Base-by-base conservation (phyloP, 495 filamentous ascomycete genomes). In the Chaetomium tenue region DNA sequence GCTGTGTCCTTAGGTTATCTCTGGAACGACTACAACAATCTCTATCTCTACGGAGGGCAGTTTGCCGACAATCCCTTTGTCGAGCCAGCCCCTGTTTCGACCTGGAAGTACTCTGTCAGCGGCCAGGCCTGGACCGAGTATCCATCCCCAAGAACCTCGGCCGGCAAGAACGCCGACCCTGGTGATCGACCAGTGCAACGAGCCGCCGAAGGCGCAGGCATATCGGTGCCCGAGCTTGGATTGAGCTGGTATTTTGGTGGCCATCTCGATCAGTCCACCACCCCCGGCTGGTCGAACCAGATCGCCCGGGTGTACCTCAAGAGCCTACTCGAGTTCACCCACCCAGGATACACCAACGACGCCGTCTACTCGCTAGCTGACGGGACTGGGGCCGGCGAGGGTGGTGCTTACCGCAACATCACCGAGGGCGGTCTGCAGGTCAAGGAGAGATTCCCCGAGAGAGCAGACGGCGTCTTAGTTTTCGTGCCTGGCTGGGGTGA, bases 231-330 rank as follows among this genome's bases (percentile, higher is more conserved):
- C 18, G 83, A 87, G 37, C 71, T 91, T 9, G 89, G 87, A 0
- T 64, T 87, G 58, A 88, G 87, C 13, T 92, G 83, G 79, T 91
- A 90, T 71, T 92, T 92, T 73, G 89, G 88, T 30, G 89, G 89
- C 0, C 89, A 91, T 72, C 74, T 88, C 18, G 89, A 92, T 71
- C 73, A 75, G 57, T 82, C 81, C 47, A 92, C 89, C 1, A 89
- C 88, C 0, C 75, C 78, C 11, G 88, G 88, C n/a, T 91, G 88
- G 89, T 84, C 82, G 37, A 77, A 82, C 40, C 78, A 83, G 61
- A 78, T 83, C n/a, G 66, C 71, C 0, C 81, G 88, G 5, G 73
- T 88, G 6, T 92, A 91, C 70, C 75, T 92, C 28, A 90, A 88
- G 74, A 88, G 85, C 60, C 72, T 92, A 5, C 71, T 91, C n/a